Percentiles rank a stretch among this genome's conserved stretches.
phyloP scores from a whole-genome alignment of 2,329 filamentous ascomycete species.

The Cladosporium halotolerans region DNA sequence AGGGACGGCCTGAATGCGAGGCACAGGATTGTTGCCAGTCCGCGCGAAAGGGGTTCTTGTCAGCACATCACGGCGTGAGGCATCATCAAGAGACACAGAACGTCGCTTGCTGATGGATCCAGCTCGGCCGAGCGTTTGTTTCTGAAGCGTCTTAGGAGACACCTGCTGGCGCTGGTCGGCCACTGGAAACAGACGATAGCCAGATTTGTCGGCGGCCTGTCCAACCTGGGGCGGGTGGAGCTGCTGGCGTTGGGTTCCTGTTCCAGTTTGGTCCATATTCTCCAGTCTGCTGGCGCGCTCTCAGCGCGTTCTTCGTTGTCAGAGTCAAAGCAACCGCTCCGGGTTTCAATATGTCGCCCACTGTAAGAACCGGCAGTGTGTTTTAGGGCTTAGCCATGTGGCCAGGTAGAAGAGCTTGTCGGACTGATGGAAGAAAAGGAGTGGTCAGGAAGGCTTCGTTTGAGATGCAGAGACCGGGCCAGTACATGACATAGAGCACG shows the following conservation, averaged over 20 bases:
- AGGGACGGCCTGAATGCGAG: conserved; percentile 2
- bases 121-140: not conserved
- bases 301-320: not conserved
- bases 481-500: conserved; percentile 7
- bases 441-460: not conserved
- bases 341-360: not conserved
- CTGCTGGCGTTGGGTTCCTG: too few species aligned
- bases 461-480: conserved; percentile 7
- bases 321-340: too few species aligned
- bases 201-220: not conserved
- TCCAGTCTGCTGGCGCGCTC: not conserved
- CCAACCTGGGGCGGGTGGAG: too few species aligned
- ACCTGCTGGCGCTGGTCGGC: conserved; percentile 3
- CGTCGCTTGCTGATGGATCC: conserved; percentile 3
- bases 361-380: conserved; percentile 2
- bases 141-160: conserved; percentile 1
- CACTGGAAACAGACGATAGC: conserved; percentile 3
- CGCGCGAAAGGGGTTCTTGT: not conserved
- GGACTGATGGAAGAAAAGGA: conserved; percentile 1
- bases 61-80: not conserved
- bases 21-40: not conserved
- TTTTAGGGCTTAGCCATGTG: conserved; percentile 4
- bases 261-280: not conserved
- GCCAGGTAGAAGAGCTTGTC: conserved; percentile 1
- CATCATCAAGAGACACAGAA: conserved; percentile 5